These are phyloP conservation scores for Pseudocercospora eumusae DNA, from an alignment of 2,329 filamentous ascomycete species.

Conservation along the genomic window DNA sequence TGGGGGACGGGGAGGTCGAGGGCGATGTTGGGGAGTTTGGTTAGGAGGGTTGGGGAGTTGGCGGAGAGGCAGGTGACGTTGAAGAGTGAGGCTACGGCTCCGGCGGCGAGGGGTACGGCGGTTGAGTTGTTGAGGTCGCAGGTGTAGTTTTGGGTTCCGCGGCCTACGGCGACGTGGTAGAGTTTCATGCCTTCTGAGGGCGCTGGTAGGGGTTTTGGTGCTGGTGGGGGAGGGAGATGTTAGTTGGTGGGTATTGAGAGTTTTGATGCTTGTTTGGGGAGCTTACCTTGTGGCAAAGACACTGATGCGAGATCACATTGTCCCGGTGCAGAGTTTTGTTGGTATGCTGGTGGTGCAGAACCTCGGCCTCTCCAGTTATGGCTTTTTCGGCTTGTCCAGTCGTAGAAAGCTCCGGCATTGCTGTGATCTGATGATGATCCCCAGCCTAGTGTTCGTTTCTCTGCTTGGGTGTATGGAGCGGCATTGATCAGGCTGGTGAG, in stretches of 20 bases:
- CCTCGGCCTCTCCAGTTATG: slow-evolving; percentile 21
- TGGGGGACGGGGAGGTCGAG: slow-evolving; percentile 62
- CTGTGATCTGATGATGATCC: slow-evolving; percentile 21
- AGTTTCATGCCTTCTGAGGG: slow-evolving; percentile 63
- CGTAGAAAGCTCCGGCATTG: slow-evolving; percentile 11
- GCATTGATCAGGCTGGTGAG: slow-evolving; percentile 25
- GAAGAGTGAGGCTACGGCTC: slow-evolving; percentile 82
- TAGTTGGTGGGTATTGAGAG: neutral
- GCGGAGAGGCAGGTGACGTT: slow-evolving; percentile 80
- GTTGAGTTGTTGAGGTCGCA: slow-evolving; percentile 63
- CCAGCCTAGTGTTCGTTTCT: slow-evolving; percentile 25
- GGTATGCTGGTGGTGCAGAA: slow-evolving; percentile 1
- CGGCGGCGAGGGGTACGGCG: slow-evolving; percentile 63
- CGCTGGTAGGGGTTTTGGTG: slow-evolving; percentile 56
- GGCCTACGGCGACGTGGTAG: slow-evolving; percentile 79
- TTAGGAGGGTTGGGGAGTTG: slow-evolving; percentile 66
- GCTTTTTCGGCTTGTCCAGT: slow-evolving; percentile 20
- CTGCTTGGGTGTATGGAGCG: slow-evolving; percentile 24
- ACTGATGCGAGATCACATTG: slow-evolving; percentile 22
- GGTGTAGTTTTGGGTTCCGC: slow-evolving; percentile 93
- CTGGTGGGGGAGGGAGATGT: slow-evolving; percentile 24
- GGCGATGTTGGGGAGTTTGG: slow-evolving; percentile 65
- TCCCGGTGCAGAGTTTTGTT: slow-evolving; percentile 7
- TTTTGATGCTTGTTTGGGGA: too few relatives aligned
- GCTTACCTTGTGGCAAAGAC: slow-evolving; percentile 28